Base-by-base conservation (phyloP, 371 early-diverging fungal genomes). In the Mucor irregularis region DNA sequence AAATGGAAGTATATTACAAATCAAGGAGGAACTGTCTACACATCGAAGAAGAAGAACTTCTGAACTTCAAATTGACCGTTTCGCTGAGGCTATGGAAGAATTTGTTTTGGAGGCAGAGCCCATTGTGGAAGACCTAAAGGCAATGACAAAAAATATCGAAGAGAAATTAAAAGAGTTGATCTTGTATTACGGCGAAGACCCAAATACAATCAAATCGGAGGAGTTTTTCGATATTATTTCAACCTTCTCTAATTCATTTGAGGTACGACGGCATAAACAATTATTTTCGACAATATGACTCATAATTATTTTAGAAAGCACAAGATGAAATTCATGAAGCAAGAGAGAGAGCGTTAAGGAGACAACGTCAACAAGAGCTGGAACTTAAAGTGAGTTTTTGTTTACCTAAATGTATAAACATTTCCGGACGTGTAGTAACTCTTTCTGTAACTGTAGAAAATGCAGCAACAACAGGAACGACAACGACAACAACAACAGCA, bases 111-210 rank as follows among this genome's bases (percentile, higher is more conserved):
- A 70, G 44, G 70, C 76, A 21, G 72, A 73, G 24, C 76, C 79
- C 3, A 61, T 75, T 29, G 48, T 71, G 11, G 45, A 62, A 24
- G 68, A 75, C 49, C 48, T 75, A 5, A 73, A 69, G 14, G 24
- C 30, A 0, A 73, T 73, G 74, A 64, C 72, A 1, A 62, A 49
- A 37, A 68, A 69, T 19, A 58, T 73, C 63, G 89, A 90, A 51
- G 76, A 82, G 0, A 56, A 80, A 7, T 76, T 88, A 24, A 78
- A 75, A 56, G 80, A 86, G 17, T 62, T 89, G 16, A 82, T 91
- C 39, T 57, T 72, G 21, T 86, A 86, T 33, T 93, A 82, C 59
- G 94, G 95, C 29, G 96, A 96, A 67, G 92, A 95, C 44, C 77
- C 92, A 13, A 69, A 68, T 4, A 66, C 73, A 4, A 87, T 83